Percentiles rank a stretch among this genome's conserved stretches.
phyloP scores from a whole-genome alignment of 2,329 filamentous ascomycete species.

The Corniculantispora saksenae region DNA sequence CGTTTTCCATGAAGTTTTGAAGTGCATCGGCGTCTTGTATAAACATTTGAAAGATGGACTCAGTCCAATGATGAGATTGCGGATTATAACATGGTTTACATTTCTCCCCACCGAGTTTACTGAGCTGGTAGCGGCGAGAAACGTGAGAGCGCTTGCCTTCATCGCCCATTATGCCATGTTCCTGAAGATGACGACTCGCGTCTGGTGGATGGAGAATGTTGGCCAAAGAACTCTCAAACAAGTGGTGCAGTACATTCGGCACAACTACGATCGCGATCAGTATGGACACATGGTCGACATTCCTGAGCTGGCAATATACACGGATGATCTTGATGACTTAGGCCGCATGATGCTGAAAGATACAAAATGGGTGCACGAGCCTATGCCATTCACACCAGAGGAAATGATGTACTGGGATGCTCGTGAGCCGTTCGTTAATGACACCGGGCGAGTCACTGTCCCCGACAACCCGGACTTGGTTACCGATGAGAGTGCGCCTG shows the following conservation, averaged over 20 bases:
- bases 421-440: background rate
- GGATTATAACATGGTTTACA: slow-evolving; percentile 55
- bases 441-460: background rate
- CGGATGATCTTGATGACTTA: slow-evolving; percentile 27
- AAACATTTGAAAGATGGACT: slow-evolving; percentile 48
- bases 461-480: background rate
- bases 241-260: slow-evolving; percentile 40
- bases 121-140: slow-evolving; percentile 41
- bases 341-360: slow-evolving; percentile 2
- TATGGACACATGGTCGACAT: no score
- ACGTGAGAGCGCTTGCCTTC: slow-evolving; percentile 52
- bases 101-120: slow-evolving; percentile 49
- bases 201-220: slow-evolving; percentile 56
- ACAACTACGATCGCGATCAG: slow-evolving; percentile 41
- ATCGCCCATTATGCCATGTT: slow-evolving; percentile 56
- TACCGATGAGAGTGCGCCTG: background rate
- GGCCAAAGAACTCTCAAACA: slow-evolving; percentile 48
- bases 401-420: background rate
- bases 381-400: background rate
- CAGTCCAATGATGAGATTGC: slow-evolving; percentile 46
- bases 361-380: background rate
- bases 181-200: slow-evolving; percentile 40
- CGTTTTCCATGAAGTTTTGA: slow-evolving; percentile 48
- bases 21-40: slow-evolving; percentile 54
- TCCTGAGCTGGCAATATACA: slow-evolving; percentile 21